Conservation (phyloP, 495 filamentous ascomycete genomes). For the Penicillium fimorum region DNA sequence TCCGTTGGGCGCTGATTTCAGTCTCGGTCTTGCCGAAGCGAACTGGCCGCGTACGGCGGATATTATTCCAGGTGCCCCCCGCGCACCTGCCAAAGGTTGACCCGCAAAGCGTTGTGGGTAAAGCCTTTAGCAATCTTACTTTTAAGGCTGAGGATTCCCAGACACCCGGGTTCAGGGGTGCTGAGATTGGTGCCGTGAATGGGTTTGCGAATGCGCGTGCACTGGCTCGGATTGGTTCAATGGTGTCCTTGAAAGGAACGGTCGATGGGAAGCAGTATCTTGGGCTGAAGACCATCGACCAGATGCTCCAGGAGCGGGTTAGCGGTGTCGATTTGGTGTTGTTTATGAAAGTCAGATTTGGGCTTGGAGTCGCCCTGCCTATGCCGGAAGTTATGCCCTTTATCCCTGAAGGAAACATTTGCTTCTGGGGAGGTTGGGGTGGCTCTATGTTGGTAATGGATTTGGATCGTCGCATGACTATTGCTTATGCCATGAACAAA, state of each 20-base stretch:
- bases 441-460: constrained; percentile 47
- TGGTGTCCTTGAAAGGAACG: constrained; percentile 30
- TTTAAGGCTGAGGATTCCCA: constrained; percentile 1
- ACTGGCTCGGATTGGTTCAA: constrained; percentile 30
- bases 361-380: constrained; percentile 37
- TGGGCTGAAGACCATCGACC: constrained; percentile 30
- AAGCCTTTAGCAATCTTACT: constrained; percentile 7
- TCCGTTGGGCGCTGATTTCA: constrained; percentile 42
- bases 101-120: constrained; percentile 15
- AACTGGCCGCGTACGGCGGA: constrained; percentile 33
- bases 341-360: constrained; percentile 26
- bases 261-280: constrained; percentile 35
- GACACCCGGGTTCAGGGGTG: constrained; percentile 22
- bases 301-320: constrained; percentile 40
- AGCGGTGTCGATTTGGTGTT: constrained; percentile 35
- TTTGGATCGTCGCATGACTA: constrained; percentile 37
- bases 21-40: constrained; percentile 33
- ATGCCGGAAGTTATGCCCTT: constrained; percentile 18
- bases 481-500: constrained; percentile 47
- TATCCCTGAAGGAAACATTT: constrained; percentile 33
- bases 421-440: constrained; percentile 47
- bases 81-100: constrained; percentile 5
- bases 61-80: constrained; percentile 18
- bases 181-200: constrained; percentile 28
- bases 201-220: constrained; percentile 39